Percentiles rank a stretch among this genome's conserved stretches.
phyloP scores from a whole-genome alignment of 108 stramenopile genomes.

The Skeletonema grethae region DNA sequence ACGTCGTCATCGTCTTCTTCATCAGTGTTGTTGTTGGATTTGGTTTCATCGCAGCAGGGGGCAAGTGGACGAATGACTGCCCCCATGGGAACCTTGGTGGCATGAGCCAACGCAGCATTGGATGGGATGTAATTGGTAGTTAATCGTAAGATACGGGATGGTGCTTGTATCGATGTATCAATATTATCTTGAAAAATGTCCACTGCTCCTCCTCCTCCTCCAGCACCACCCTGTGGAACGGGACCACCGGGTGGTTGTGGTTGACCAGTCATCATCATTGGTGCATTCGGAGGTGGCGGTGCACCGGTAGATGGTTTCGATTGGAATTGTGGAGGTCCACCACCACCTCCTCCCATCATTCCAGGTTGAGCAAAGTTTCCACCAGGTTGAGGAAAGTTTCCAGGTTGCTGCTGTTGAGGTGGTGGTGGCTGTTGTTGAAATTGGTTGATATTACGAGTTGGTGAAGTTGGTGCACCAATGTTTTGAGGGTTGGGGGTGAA shows the following conservation, averaged over 20 bases:
- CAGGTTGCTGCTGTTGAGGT: conserved; percentile 15
- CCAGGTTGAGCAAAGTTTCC: conserved; percentile 17
- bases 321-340: neutral
- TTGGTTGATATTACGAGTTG: neutral
- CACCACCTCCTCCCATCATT: conserved; percentile 2
- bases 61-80: conserved; percentile 83
- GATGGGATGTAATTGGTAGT: conserved; percentile 63
- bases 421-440: neutral
- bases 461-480: conserved; percentile 7
- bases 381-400: conserved; percentile 18
- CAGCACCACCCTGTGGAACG: conserved; percentile 13
- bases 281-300: neutral
- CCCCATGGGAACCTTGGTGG: conserved; percentile 76
- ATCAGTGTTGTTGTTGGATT: neutral
- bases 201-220: neutral
- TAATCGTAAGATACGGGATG: conserved; percentile 63
- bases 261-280: neutral
- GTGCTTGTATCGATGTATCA: conserved; percentile 71
- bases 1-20: conserved; percentile 61
- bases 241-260: neutral
- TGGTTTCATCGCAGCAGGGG: conserved; percentile 28
- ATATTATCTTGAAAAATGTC: conserved; percentile 64
- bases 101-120: conserved; percentile 54
- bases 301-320: neutral
- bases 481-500: conserved; percentile 19